Conservation (phyloP, 352 stramenopile species). For the Pythium sukuiense region DNA sequence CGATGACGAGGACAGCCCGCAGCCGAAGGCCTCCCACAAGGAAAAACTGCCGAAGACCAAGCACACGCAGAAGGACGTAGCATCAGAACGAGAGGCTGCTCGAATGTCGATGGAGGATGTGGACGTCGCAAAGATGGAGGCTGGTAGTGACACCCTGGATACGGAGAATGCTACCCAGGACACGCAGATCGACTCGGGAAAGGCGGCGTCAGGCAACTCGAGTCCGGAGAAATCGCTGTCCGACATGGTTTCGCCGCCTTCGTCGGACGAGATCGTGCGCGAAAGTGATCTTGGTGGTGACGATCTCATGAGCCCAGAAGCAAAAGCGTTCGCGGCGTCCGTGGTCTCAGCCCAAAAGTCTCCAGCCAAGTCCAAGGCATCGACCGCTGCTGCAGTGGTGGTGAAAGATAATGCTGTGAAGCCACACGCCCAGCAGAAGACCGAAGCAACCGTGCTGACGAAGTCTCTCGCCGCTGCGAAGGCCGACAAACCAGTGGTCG, state of each 20-base stretch:
- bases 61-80: neutral
- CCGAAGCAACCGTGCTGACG: neutral
- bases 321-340: slow-evolving; percentile 12
- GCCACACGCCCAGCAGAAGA: neutral
- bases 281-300: slow-evolving; percentile 39
- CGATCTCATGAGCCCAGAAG: slow-evolving; percentile 29
- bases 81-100: neutral
- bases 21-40: neutral
- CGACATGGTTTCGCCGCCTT: slow-evolving; percentile 10
- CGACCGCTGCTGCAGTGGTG: neutral
- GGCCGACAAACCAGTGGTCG: neutral
- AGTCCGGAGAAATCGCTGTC: slow-evolving; percentile 28
- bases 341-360: slow-evolving; percentile 8
- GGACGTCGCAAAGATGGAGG: neutral
- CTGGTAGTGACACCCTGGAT: neutral
- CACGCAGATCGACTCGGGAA: neutral
- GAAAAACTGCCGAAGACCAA: neutral
- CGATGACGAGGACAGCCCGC: neutral
- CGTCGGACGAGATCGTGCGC: slow-evolving; percentile 52
- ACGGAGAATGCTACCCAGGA: slow-evolving; percentile 5
- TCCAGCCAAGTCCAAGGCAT: neutral
- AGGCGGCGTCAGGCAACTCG: neutral
- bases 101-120: slow-evolving; percentile 3
- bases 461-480: neutral
- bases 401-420: neutral